phyloP scores from a whole-genome alignment of 192 early-diverging fungal species.

The Tieghemiomyces parasiticus region DNA sequence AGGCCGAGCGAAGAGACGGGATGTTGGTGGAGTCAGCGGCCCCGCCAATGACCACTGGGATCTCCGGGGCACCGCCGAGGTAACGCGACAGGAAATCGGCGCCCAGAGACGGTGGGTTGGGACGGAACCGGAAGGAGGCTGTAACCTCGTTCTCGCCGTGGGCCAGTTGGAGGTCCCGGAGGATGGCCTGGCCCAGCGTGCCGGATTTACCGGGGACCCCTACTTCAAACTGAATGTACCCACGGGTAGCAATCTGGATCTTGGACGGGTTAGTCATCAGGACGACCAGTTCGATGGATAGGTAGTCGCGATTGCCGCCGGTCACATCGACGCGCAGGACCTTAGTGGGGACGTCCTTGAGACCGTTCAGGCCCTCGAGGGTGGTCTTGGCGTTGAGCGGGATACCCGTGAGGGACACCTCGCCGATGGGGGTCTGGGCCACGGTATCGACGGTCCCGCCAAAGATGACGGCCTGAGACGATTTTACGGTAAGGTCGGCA shows the following conservation, averaged over 20 bases:
- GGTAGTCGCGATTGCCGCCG: conserved; percentile 27
- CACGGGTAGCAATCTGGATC: conserved; percentile 29
- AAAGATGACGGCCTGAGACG: conserved; percentile 23
- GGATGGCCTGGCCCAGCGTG: conserved; percentile 27
- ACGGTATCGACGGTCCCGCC: conserved; percentile 31
- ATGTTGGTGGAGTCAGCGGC: conserved; percentile 25
- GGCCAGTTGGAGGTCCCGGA: conserved; percentile 24
- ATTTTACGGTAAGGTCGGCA: conserved; percentile 27
- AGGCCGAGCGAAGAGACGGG: conserved; percentile 26
- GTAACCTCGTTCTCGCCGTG: conserved; percentile 28
- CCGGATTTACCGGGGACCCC: conserved; percentile 14
- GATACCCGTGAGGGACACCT: conserved; percentile 31
- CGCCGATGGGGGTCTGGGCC: conserved; percentile 36
- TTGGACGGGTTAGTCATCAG: conserved; percentile 26
- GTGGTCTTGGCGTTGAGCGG: conserved; percentile 28
- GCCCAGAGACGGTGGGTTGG: conserved; percentile 25
- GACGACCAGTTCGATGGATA: conserved; percentile 25
- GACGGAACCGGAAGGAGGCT: conserved; percentile 29
- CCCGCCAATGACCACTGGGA: conserved; percentile 24
- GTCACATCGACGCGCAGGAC: conserved; percentile 36
- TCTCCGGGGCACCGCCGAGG: conserved; percentile 25
- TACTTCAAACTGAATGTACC: conserved; percentile 28
- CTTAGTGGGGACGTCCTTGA: conserved; percentile 29
- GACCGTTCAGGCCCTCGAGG: conserved; percentile 37
- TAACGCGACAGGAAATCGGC: conserved; percentile 30